Percentiles rank a stretch among this genome's conserved stretches.
Evolutionary conservation across 805 yeast genomes (phyloP).

Genomic region (Ascoidea rubescens): DNA sequence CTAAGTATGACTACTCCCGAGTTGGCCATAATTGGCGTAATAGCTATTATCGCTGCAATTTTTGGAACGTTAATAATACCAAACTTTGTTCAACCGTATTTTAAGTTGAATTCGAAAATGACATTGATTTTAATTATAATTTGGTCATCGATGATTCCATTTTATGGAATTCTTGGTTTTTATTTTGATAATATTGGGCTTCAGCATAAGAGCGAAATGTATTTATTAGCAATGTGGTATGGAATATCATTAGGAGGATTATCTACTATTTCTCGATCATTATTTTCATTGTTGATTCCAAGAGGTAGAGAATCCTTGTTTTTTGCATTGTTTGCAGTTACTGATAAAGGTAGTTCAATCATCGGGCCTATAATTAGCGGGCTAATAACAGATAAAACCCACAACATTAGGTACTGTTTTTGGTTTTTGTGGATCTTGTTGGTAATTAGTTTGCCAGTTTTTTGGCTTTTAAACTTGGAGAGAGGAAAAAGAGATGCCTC

Average conservation of each 20-base stretch:
- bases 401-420: constrained; percentile 61
- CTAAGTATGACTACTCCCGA: constrained; percentile 54
- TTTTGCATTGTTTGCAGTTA: constrained; percentile 61
- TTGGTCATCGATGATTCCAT: constrained; percentile 55
- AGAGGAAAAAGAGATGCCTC: constrained; percentile 47
- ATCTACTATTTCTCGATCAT: constrained; percentile 53
- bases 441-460: constrained; percentile 42
- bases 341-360: constrained; percentile 70
- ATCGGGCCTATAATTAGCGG: constrained; percentile 68
- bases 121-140: constrained; percentile 37
- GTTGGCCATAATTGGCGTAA: constrained; percentile 48
- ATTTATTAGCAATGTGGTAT: constrained; percentile 55
- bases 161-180: constrained; percentile 61
- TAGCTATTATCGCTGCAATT: constrained; percentile 56
- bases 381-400: constrained; percentile 54
- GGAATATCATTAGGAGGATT: constrained; percentile 66
- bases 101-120: constrained; percentile 29
- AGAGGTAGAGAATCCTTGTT: constrained; percentile 63
- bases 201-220: constrained; percentile 55
- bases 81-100: constrained; percentile 20
- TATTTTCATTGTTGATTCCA: constrained; percentile 58
- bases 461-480: constrained; percentile 37
- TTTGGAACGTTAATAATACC: constrained; percentile 51
- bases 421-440: constrained; percentile 44
- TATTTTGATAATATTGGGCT: constrained; percentile 40